Evolutionary conservation across 306 rosid genomes (phyloP), one percentile per base, ranked within the genome.

Genomic region (Cucumis hystrix): DNA sequence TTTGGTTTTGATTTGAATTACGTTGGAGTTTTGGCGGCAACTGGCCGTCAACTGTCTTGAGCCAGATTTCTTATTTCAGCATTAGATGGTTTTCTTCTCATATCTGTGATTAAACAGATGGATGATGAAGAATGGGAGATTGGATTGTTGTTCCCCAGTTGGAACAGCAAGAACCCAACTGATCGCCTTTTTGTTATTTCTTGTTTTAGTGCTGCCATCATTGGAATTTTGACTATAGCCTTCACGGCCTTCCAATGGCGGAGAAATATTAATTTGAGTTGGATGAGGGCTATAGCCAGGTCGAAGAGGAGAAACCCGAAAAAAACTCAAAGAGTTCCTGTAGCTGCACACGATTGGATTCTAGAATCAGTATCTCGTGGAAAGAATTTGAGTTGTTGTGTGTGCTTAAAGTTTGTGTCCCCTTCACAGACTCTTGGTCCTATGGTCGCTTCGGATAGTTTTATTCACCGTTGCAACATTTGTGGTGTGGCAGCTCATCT

Each of bases 181-280:
- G 99, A 96, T 80, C 80, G 84, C 55, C 80, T 96, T 81, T 89
- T 96, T 80, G 52, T 96, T 61, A 41, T 89, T 47, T 90, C 99
- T 77, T 91, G 88, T 80, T 77, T 86, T 12, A 56, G 85, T 41
- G 98, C 99, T 75, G 97, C 89, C 64, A 66, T 96, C 14, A 88
- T 96, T 87, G 99, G 99, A 77, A 88, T 91, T 85, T 81, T 92
- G 79, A 92, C 97, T 63, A 91, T 96, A 85, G 93, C 91, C 72
- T 92, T 89, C 80, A 89, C 98, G 0, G 97, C 99, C 69, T 96
- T 96, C 78, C 99, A 91, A 64, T 96, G 98, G 99, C 86, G 98
- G 88, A 86, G 99, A 84, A 89, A 96, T 81, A 96, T 96, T 78
- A 96, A 96, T 80, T 79, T 96, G 62, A 91, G 92, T 89, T 96